Percentiles rank a stretch among this genome's conserved stretches.
phyloP scores from a whole-genome alignment of 108 stramenopile species.

The Craspedostauros australis region DNA sequence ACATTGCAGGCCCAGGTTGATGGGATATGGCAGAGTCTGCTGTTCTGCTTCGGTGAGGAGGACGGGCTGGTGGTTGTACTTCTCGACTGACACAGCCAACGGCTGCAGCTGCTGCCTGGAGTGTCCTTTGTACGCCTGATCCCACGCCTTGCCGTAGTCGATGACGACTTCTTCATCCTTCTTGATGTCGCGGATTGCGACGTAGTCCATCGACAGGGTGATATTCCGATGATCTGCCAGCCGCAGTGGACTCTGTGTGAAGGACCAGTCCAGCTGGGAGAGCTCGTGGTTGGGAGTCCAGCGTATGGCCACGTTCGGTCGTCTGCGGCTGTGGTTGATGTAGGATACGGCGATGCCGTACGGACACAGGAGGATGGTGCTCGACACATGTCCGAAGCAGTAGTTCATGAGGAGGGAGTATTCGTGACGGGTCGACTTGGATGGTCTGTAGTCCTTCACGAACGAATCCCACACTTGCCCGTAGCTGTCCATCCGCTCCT shows the following conservation, averaged over 20 bases:
- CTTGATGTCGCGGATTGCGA: conserved; percentile 25
- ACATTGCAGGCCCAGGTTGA: too few species aligned
- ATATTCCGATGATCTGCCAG: neutral
- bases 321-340: conserved; percentile 30
- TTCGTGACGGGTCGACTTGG: too few species aligned
- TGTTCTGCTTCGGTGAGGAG: too few species aligned
- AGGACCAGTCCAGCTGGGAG: neutral
- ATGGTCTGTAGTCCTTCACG: too few species aligned
- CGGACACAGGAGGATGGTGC: conserved; percentile 48
- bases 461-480: too few species aligned
- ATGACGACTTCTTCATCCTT: conserved; percentile 32
- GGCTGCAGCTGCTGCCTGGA: too few species aligned
- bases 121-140: too few species aligned
- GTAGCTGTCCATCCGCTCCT: too few species aligned
- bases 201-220: conserved; percentile 17
- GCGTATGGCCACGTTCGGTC: conserved; percentile 11
- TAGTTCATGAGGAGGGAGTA: conserved; percentile 61
- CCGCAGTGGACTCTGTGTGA: neutral
- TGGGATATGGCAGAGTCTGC: too few species aligned
- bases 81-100: too few species aligned
- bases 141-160: conserved; percentile 35
- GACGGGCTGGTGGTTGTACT: too few species aligned
- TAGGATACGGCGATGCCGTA: too few species aligned
- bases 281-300: conserved; percentile 9
- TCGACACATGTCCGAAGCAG: conserved; percentile 57